Evolutionary conservation across 2,329 filamentous ascomycete species (phyloP).

Genomic region (Mariannaea elegans): DNA sequence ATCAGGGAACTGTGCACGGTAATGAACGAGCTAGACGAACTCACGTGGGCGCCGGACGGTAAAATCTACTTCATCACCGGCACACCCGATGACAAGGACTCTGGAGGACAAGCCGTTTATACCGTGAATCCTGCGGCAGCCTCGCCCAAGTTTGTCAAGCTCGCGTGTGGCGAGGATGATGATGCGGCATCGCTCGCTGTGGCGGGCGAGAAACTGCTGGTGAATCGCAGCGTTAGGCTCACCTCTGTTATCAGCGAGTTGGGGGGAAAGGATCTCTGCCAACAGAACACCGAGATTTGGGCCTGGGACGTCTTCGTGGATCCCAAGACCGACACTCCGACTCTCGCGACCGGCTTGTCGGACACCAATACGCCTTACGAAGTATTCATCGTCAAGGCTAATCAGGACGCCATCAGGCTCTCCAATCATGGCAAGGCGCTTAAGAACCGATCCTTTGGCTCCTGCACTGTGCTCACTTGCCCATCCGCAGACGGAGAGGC

Average conservation of each 20-base stretch:
- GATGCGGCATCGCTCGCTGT: conserved; percentile 22
- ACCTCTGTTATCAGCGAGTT: conserved; percentile 21
- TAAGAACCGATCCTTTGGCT: neutral
- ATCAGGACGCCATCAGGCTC: conserved; percentile 8
- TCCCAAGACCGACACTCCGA: neutral
- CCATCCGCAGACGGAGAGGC: conserved; percentile 23
- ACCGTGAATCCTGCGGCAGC: conserved; percentile 5
- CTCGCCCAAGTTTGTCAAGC: neutral
- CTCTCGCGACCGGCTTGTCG: conserved; percentile 32
- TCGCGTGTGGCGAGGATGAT: conserved; percentile 26
- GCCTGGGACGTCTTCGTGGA: conserved; percentile 24
- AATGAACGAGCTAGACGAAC: conserved; percentile 6
- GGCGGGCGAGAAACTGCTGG: conserved; percentile 11
- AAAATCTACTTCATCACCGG: conserved; percentile 29
- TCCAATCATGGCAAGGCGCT: conserved; percentile 20
- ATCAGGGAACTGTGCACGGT: conserved; percentile 18
- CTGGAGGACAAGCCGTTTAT: conserved; percentile 23
- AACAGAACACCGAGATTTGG: conserved; percentile 14
- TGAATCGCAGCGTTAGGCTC: conserved; percentile 11
- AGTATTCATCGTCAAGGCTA: conserved; percentile 8
- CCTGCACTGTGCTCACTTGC: conserved; percentile 17
- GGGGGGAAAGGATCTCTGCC: conserved; percentile 17
- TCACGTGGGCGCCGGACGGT: conserved; percentile 27
- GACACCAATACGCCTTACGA: conserved; percentile 26
- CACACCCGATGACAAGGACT: conserved; percentile 6